Percentiles rank a stretch among this genome's conserved stretches.
Evolutionary conservation across 179 eudicot genomes (phyloP).

Genomic region (Pouteria campechiana): DNA sequence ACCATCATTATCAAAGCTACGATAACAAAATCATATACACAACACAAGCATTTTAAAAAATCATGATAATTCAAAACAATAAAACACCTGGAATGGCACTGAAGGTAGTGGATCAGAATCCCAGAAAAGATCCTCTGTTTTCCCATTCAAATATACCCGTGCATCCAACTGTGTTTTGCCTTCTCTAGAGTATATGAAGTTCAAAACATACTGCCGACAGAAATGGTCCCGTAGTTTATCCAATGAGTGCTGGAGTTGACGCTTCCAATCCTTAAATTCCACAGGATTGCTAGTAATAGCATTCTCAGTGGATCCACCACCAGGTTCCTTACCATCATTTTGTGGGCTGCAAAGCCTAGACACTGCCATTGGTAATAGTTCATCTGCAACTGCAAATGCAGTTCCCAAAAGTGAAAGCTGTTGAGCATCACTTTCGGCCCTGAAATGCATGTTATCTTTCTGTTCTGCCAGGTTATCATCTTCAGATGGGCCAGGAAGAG

Average conservation of each 20-base stretch:
- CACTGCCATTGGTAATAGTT: conserved; percentile 77
- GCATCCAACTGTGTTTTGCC: conserved; percentile 84
- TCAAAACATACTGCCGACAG: conserved; percentile 87
- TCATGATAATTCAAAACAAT: too few relatives aligned
- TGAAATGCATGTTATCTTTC: conserved; percentile 62
- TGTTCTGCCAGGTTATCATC: conserved; percentile 77
- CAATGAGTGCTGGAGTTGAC: conserved; percentile 80
- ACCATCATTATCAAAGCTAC: too few relatives aligned
- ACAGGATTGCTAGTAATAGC: conserved; percentile 26
- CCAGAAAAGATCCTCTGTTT: conserved; percentile 44
- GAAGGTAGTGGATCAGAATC: conserved; percentile 86
- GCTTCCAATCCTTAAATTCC: conserved; percentile 93
- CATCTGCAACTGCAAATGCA: conserved; percentile 82
- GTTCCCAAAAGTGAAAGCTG: conserved; percentile 90
- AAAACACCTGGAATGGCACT: conserved; percentile 83
- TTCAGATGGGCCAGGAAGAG: conserved; percentile 75
- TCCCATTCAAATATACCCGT: conserved; percentile 64
- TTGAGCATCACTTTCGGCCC: conserved; percentile 90
- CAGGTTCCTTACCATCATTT: conserved; percentile 54
- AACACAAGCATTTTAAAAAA: too few relatives aligned
- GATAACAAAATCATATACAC: too few relatives aligned
- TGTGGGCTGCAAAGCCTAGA: conserved; percentile 63
- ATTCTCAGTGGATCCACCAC: conserved; percentile 25
- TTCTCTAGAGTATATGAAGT: conserved; percentile 87
- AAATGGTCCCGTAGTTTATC: conserved; percentile 94